These are phyloP conservation scores for barrel medic (Medicago truncatula) DNA, from an alignment of 306 rosid species.

Conservation along the genomic window DNA sequence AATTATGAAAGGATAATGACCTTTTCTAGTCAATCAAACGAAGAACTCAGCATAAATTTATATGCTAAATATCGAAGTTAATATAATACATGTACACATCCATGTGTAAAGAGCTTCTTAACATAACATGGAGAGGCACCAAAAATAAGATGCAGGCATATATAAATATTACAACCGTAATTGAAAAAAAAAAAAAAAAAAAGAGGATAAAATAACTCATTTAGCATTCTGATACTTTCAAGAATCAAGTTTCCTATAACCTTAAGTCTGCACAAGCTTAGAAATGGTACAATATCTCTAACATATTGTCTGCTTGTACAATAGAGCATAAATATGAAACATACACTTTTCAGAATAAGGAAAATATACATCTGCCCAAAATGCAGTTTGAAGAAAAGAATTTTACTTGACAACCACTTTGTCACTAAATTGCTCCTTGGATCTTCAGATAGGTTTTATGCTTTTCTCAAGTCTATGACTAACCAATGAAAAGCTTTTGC, in stretches of 20 bases:
- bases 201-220: slow-evolving; percentile 19
- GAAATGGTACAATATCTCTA: slow-evolving; percentile 24
- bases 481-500: slow-evolving; percentile 24
- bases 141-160: slow-evolving; percentile 23
- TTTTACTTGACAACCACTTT: slow-evolving; percentile 25
- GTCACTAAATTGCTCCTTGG: slow-evolving; percentile 37
- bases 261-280: slow-evolving; percentile 3
- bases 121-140: slow-evolving; percentile 15
- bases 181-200: background rate
- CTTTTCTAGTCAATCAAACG: background rate
- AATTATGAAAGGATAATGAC: background rate
- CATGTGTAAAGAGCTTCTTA: slow-evolving; percentile 20
- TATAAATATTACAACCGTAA: slow-evolving; percentile 9
- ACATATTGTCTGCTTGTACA: background rate
- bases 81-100: background rate
- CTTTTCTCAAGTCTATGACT: slow-evolving; percentile 3
- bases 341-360: slow-evolving; percentile 24
- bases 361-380: slow-evolving; percentile 37
- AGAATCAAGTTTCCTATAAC: slow-evolving; percentile 35
- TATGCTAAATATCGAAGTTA: background rate
- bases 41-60: background rate
- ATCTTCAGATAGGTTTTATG: slow-evolving; percentile 33
- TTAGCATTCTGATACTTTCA: slow-evolving; percentile 6
- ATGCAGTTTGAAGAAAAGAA: slow-evolving; percentile 34
- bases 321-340: slow-evolving; percentile 35